A percentile compares a stretch with the other conserved stretches of the same genome.
Evolutionary conservation across 352 stramenopile species (phyloP).

Genomic region (Peronosclerospora sorghi): DNA sequence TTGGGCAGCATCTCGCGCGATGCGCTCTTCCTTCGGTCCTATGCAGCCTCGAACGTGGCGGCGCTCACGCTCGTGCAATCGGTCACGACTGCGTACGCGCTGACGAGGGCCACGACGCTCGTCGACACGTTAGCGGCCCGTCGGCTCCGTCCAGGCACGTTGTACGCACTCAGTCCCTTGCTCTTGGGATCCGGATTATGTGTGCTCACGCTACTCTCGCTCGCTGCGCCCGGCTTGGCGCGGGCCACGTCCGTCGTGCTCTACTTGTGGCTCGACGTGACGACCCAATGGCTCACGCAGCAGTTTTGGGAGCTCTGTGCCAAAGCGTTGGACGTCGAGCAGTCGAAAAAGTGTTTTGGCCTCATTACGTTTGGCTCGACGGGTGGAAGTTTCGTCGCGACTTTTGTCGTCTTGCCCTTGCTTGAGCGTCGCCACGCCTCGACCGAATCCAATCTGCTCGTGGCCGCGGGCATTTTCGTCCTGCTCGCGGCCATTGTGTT

Average conservation of each 20-base stretch:
- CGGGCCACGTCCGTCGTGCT: slow-evolving; percentile 41
- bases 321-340: slow-evolving; percentile 63
- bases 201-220: slow-evolving; percentile 35
- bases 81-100: slow-evolving; percentile 55
- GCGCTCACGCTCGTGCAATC: slow-evolving; percentile 63
- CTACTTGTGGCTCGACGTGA: slow-evolving; percentile 77
- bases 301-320: slow-evolving; percentile 85
- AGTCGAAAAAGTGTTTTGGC: slow-evolving; percentile 82
- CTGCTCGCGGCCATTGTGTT: slow-evolving; percentile 48
- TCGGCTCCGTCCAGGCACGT: slow-evolving; percentile 19
- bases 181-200: slow-evolving; percentile 32
- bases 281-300: slow-evolving; percentile 59
- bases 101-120: slow-evolving; percentile 34
- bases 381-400: slow-evolving; percentile 63
- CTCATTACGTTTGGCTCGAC: slow-evolving; percentile 81
- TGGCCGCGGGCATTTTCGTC: slow-evolving; percentile 39
- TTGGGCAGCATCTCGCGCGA: slow-evolving; percentile 72
- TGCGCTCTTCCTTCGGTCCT: slow-evolving; percentile 72
- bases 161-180: slow-evolving; percentile 43
- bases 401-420: slow-evolving; percentile 52
- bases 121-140: slow-evolving; percentile 21
- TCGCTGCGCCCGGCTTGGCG: slow-evolving; percentile 31
- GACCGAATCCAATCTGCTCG: slow-evolving; percentile 66
- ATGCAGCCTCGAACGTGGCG: slow-evolving; percentile 56
- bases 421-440: slow-evolving; percentile 39